Evolutionary conservation across 2,329 filamentous ascomycete species (phyloP).

Genomic region (Claviceps capensis): DNA sequence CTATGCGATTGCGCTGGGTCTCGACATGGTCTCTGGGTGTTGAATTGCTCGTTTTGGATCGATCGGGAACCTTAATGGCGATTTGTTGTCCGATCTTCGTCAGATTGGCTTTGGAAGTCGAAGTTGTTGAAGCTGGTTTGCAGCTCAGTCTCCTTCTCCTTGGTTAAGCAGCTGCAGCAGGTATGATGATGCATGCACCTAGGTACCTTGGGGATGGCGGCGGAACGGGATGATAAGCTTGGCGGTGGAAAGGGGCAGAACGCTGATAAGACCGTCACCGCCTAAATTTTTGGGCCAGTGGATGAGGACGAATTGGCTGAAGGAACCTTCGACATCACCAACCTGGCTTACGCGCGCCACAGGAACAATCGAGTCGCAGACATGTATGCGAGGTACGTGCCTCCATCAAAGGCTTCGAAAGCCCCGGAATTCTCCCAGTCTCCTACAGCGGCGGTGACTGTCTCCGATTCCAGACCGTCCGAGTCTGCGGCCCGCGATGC

Average conservation of each 20-base stretch:
- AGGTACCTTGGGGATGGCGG: background rate
- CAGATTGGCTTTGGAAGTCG: background rate
- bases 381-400: conserved; percentile 32
- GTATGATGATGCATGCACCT: background rate
- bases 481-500: background rate
- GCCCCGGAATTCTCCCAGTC: conserved; percentile 3
- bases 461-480: conserved; percentile 1
- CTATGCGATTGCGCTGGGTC: background rate
- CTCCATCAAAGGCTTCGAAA: conserved; percentile 15
- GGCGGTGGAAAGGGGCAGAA: conserved; percentile 26
- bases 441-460: background rate
- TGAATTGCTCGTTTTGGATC: no score
- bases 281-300: conserved; percentile 21
- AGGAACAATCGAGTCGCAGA: conserved; percentile 2
- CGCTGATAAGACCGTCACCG: conserved; percentile 18
- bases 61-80: no score
- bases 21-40: background rate
- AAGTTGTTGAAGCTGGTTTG: no score
- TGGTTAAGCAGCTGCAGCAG: background rate
- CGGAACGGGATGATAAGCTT: conserved; percentile 13
- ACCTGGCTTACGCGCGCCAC: background rate
- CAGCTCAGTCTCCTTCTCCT: no score
- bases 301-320: background rate
- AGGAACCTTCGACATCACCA: background rate
- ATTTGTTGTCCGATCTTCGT: no score